Conservation (phyloP, 345 rosid genomes). For the Arabis alpina region DNA sequence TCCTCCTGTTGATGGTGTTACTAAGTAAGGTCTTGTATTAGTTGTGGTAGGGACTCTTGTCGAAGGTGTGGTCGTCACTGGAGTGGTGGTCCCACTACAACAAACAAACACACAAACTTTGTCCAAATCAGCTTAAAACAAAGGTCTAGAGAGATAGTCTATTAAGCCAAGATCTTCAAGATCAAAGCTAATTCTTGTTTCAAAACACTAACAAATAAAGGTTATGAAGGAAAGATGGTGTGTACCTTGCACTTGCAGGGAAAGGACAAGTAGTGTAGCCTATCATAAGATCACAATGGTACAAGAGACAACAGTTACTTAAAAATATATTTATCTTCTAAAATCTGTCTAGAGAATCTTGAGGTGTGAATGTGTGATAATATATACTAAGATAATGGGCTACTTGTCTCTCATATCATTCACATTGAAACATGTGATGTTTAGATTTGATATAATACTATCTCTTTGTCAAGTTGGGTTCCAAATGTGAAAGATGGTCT, state of each 20-base stretch:
- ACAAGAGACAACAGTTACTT: conserved; percentile 34
- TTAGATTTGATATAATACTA: conserved; percentile 19
- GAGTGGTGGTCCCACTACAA: conserved; percentile 39
- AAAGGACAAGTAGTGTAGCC: conserved; percentile 46
- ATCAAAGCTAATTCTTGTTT: conserved; percentile 16
- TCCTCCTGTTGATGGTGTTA: conserved; percentile 40
- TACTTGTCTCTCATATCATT: conserved; percentile 9
- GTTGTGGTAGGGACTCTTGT: conserved; percentile 46
- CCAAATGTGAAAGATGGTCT: too few species aligned
- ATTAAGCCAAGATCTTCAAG: background rate
- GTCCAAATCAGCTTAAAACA: background rate
- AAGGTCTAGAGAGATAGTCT: background rate
- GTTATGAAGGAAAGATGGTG: background rate
- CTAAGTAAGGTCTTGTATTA: conserved; percentile 42
- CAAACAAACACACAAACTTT: background rate
- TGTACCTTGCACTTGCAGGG: conserved; percentile 44
- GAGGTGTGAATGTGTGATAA: background rate
- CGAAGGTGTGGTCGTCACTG: conserved; percentile 48
- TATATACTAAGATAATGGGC: conserved; percentile 20
- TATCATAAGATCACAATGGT: conserved; percentile 26
- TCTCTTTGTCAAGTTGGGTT: background rate
- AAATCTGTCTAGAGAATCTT: conserved; percentile 28
- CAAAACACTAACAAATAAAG: background rate
- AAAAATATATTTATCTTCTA: background rate
- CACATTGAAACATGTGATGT: conserved; percentile 35